A percentile compares a stretch with the other conserved stretches of the same genome.
phyloP scores from a whole-genome alignment of 164 flowering plant species.

The Pachysandra terminalis region DNA sequence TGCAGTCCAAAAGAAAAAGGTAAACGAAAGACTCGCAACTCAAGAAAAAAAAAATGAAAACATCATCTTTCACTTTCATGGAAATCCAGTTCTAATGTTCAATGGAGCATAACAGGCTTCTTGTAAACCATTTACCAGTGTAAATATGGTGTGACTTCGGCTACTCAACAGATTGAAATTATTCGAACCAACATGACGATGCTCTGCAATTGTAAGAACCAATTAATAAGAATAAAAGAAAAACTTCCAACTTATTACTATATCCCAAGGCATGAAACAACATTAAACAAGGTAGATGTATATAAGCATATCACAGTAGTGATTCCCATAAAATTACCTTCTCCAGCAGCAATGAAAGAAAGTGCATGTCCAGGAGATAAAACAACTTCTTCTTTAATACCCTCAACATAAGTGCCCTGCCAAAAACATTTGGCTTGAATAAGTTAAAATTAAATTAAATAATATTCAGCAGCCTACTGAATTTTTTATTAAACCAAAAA shows the following conservation, averaged over 20 bases:
- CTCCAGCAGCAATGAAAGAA: constrained; percentile 99
- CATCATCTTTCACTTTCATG: background rate
- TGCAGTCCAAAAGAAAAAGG: background rate
- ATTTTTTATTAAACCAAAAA: background rate
- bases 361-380: constrained; percentile 98
- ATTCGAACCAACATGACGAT: constrained; percentile 98
- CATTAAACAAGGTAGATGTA: background rate
- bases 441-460: constrained; percentile 2
- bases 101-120: background rate
- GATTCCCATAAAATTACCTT: constrained; percentile 50
- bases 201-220: constrained; percentile 56
- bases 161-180: constrained; percentile 92
- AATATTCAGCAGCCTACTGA: background rate
- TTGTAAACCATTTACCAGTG: constrained; percentile 56
- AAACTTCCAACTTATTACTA: background rate
- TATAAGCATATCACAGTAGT: too few species aligned
- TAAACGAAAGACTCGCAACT: background rate
- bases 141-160: constrained; percentile 96
- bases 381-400: constrained; percentile 98
- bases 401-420: constrained; percentile 99
- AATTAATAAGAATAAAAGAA: constrained; percentile 6
- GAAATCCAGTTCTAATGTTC: background rate
- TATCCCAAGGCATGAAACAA: too few species aligned
- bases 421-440: constrained; percentile 4
- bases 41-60: background rate